A percentile compares a stretch with the other conserved stretches of the same genome.
These are phyloP conservation scores for Podila epicladia DNA, from an alignment of 192 early-diverging fungal genomes.

Conservation along the genomic window DNA sequence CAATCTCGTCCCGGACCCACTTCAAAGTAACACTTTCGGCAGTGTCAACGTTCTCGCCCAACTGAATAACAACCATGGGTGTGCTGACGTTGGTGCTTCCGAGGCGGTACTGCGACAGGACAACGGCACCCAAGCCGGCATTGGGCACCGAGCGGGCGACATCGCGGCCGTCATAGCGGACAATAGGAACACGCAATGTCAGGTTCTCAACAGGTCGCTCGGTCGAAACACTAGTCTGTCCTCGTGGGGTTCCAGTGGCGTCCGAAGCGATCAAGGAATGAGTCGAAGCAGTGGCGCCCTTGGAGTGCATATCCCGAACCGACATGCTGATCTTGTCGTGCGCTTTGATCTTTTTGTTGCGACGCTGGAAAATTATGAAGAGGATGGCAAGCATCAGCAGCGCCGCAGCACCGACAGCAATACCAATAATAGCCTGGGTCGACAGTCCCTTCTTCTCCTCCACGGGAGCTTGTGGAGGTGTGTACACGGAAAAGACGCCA, in stretches of 20 bases:
- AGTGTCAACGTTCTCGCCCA: constrained; percentile 50
- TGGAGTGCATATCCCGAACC: constrained; percentile 34
- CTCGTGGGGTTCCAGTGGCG: constrained; percentile 31
- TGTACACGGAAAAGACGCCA: constrained; percentile 14
- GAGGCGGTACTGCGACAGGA: constrained; percentile 48
- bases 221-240: constrained; percentile 33
- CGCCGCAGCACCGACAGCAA: constrained; percentile 32
- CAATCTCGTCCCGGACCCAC: constrained; percentile 52
- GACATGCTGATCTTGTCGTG: constrained; percentile 35
- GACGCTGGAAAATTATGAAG: constrained; percentile 20
- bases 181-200: constrained; percentile 47
- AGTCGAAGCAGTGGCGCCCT: constrained; percentile 31
- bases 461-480: neutral
- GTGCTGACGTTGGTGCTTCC: constrained; percentile 37
- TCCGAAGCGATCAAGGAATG: constrained; percentile 34
- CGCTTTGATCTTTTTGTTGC: constrained; percentile 40
- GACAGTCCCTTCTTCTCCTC: constrained; percentile 20
- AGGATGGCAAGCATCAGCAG: constrained; percentile 22
- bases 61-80: constrained; percentile 45
- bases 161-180: constrained; percentile 48
- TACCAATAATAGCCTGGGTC: constrained; percentile 37
- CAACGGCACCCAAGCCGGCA: constrained; percentile 42
- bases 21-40: constrained; percentile 49
- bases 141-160: constrained; percentile 35
- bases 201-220: constrained; percentile 42